Base-by-base conservation (phyloP, 192 early-diverging fungal genomes). In the Cladochytrium replicatum region DNA sequence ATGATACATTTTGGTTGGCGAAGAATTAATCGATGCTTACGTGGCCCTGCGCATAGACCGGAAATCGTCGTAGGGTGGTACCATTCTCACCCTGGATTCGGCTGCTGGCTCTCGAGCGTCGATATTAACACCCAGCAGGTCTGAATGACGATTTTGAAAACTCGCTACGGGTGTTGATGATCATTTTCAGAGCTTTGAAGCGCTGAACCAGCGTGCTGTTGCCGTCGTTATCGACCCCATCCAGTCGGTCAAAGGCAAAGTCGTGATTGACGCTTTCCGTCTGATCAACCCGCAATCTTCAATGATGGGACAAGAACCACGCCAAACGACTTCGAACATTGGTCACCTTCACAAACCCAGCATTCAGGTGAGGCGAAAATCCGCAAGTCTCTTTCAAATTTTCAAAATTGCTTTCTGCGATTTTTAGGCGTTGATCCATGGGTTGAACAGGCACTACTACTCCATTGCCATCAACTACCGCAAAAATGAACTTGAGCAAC, bases 31-130 rank as follows among this genome's bases (percentile, higher is more conserved):
- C 30, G 17, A 47, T 31, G 32, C 8, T 6, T 49, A 11, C 32
- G 4, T 50, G 21, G n/a, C n/a, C n/a, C n/a, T n/a, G n/a, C n/a
- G n/a, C n/a, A n/a, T 66, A 91, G 89, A 66, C 86, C 87, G 15
- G 94, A 99, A 67, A 93, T 90, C 72, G 97, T 99, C 11, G 97
- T 99, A 19, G 97, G 97, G n/a, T 99, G 97, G 97, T 99, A 99
- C 65, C 97, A 99, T 70, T 99, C 97, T 51, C 97, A 99, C 72
- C 97, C 97, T 27, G 97, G 97, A 41, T 99, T 99, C 53, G 97
- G 97, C 32, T 99, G 97, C 78, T 99, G 97, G 97, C 75, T 99
- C 24, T 97, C 94, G 17, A 94, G 89, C 58, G 93, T 97, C 6
- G 97, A 99, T 72, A 86, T 97, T 41, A 93, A 93, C 71, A 99